Conservation (phyloP, 805 yeast genomes). For the Starmerella stigmatis region DNA sequence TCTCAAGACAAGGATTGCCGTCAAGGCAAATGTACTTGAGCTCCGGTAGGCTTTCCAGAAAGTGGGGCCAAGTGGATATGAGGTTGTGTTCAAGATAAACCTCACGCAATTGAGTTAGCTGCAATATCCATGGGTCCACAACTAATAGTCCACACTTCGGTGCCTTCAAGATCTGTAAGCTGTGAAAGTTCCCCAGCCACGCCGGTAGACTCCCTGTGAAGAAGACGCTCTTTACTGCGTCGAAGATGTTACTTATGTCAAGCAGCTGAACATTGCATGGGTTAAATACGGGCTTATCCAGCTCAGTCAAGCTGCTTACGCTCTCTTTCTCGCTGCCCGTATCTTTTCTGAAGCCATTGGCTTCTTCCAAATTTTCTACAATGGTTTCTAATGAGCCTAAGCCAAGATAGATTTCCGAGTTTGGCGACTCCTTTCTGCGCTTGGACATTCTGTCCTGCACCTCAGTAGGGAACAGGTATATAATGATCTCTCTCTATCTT, state of each 20-base stretch:
- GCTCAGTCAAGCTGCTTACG: too few species aligned
- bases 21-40: slow-evolving; percentile 9
- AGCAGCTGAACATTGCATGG: not conserved
- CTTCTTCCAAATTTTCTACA: too few species aligned
- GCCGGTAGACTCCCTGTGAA: slow-evolving; percentile 13
- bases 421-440: too few species aligned
- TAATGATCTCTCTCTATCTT: too few species aligned
- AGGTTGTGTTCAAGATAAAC: slow-evolving; percentile 16
- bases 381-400: too few species aligned
- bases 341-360: too few species aligned
- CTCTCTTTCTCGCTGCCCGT: too few species aligned
- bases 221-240: not conserved
- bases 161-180: slow-evolving; percentile 9
- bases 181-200: slow-evolving; percentile 13
- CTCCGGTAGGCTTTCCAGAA: slow-evolving; percentile 5
- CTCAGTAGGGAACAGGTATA: too few species aligned
- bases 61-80: slow-evolving; percentile 21
- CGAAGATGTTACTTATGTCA: slow-evolving; percentile 3
- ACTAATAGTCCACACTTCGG: slow-evolving; percentile 10
- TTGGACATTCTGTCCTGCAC: too few species aligned
- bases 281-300: not conserved
- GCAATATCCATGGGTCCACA: slow-evolving; percentile 15
- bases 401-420: too few species aligned
- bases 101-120: not conserved
- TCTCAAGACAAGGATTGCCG: slow-evolving; percentile 20